Base-by-base conservation (phyloP, 352 stramenopile species). In the Blastocystis sp. region DNA sequence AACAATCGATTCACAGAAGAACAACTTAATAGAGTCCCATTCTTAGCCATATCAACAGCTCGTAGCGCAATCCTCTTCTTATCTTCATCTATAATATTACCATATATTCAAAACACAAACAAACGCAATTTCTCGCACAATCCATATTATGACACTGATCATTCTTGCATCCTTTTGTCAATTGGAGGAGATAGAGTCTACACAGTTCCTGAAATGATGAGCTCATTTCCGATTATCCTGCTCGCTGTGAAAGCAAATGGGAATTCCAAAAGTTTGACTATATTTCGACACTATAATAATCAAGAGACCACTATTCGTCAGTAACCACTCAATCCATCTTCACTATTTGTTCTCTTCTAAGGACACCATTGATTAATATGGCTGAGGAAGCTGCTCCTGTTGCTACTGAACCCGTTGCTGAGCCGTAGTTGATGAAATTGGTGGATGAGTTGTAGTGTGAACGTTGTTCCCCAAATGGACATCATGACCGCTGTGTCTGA, bases 401-500 rank as follows among this genome's bases (percentile, higher is more conserved):
- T 89, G 57, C 44, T 89, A 77, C 56, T 76, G 73, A 82, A 82
- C 73, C 64, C 69, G 57, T 64, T 78, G 51, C 56, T 76, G 75
- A 87, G 40, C 75, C 78, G 60, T 76, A 40, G 1, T 17, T 2
- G 56, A 35, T 69, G 42, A 5, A 40, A 24, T 27, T 17, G 0
- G 24, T 40, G 73, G 35, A 9, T 66, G 7, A 66, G 37, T 0
- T 68, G 53, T 84, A 84, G 73, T 57, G 78, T 79, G 60, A 76
- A 76, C 78, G 78, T 89, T 42, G 56, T 62, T 30, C 60, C 60
- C 37, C 53, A 62, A 35, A 76, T 89, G 60, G 78, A 89, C 66
- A 89, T 98, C 91, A 96, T 98, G 92, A 96, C 98, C 90, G 96
- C 96, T 80, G 93, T 99, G 88, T 97, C 98, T 93, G 95, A 98